Evolutionary conservation across 2,329 filamentous ascomycete genomes (phyloP).

Genomic region (Xylaria multiplex): DNA sequence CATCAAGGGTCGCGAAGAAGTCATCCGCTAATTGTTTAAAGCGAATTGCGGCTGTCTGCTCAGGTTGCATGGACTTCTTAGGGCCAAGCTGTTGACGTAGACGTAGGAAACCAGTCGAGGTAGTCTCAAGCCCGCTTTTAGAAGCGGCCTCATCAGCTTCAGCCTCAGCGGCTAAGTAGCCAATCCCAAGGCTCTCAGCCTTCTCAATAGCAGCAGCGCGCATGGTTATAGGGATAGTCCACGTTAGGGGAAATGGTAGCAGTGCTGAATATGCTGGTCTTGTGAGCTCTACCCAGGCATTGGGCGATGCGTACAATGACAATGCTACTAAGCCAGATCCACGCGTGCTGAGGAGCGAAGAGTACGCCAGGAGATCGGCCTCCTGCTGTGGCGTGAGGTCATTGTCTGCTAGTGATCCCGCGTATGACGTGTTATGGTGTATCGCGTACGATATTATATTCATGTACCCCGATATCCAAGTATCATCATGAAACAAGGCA

Average conservation of each 20-base stretch:
- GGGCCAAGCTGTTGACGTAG: constrained; percentile 47
- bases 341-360: constrained; percentile 77
- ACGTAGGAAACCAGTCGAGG: constrained; percentile 51
- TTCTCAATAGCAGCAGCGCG: constrained; percentile 75
- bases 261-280: constrained; percentile 83
- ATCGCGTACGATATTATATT: constrained; percentile 68
- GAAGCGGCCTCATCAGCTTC: constrained; percentile 51
- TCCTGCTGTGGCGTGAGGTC: constrained; percentile 52
- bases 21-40: constrained; percentile 77
- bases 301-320: constrained; percentile 87
- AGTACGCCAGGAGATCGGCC: constrained; percentile 63
- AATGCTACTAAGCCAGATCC: constrained; percentile 85
- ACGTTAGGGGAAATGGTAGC: constrained; percentile 87
- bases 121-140: constrained; percentile 48
- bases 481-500: constrained; percentile 61
- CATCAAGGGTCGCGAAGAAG: constrained; percentile 76
- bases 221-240: constrained; percentile 80
- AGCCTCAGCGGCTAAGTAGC: constrained; percentile 70
- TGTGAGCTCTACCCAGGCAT: constrained; percentile 83
- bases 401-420: constrained; percentile 49
- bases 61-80: constrained; percentile 65
- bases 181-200: constrained; percentile 76
- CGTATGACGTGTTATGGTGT: constrained; percentile 46
- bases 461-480: constrained; percentile 69
- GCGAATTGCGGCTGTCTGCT: constrained; percentile 78